These are phyloP conservation scores for Crotalaria pallida DNA, from an alignment of 306 rosid genomes.

Conservation along the genomic window DNA sequence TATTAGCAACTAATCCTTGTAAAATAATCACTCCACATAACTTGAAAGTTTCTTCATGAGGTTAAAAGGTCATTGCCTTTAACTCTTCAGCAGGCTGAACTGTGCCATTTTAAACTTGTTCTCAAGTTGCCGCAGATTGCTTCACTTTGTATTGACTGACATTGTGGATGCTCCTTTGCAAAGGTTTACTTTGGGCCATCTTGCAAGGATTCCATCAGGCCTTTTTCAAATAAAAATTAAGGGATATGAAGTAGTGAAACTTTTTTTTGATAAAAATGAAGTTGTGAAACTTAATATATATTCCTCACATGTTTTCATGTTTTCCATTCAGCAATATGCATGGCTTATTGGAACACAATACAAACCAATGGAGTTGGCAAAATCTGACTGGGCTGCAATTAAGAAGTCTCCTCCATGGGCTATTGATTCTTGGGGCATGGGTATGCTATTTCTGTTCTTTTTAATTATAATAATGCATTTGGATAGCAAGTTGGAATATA, in stretches of 20 bases:
- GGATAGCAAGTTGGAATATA: conserved; percentile 18
- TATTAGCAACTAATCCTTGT: not conserved
- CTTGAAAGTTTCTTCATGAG: not conserved
- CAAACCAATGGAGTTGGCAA: conserved; percentile 79
- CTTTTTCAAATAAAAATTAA: not conserved
- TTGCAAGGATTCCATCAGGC: conserved; percentile 5
- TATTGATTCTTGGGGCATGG: conserved; percentile 99
- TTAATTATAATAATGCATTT: conserved; percentile 8
- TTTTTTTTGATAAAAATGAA: too few species aligned
- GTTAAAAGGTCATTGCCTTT: not conserved
- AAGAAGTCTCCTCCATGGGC: conserved; percentile 96
- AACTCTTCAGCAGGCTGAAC: not conserved
- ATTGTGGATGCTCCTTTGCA: not conserved
- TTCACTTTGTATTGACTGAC: conserved; percentile 3
- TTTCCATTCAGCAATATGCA: conserved; percentile 75
- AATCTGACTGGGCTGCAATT: conserved; percentile 85
- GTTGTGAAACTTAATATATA: conserved; percentile 4
- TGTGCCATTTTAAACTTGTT: not conserved
- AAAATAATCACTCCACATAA: conserved; percentile 4
- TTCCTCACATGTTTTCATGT: conserved; percentile 26
- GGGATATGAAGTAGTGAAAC: conserved; percentile 9
- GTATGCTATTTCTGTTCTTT: conserved; percentile 44
- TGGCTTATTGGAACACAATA: conserved; percentile 97
- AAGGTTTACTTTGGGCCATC: not conserved
- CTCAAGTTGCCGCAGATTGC: conserved; percentile 15